A percentile compares a stretch with the other conserved stretches of the same genome.
These are phyloP conservation scores for Leccinum pellstonianum DNA, from an alignment of 768 basidiomycete species.

Conservation along the genomic window DNA sequence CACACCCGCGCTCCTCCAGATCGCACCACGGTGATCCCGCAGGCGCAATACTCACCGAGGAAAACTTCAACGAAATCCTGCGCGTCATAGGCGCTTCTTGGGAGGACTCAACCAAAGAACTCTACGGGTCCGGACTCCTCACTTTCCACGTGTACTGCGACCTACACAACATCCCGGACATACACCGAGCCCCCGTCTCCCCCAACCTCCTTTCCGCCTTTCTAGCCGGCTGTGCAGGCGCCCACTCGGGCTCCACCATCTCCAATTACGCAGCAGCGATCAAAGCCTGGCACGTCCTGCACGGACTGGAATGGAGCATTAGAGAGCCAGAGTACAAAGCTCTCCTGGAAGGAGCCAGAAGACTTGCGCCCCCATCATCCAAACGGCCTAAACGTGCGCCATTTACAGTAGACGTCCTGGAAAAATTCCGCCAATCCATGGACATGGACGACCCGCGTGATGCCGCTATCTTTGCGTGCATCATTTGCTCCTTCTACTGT, in stretches of 20 bases:
- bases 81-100: neutral
- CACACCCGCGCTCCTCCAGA: too few relatives aligned
- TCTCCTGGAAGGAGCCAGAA: neutral
- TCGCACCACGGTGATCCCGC: too few relatives aligned
- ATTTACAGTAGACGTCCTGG: neutral
- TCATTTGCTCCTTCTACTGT: too few relatives aligned
- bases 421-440: neutral
- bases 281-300: neutral
- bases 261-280: neutral
- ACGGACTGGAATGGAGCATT: neutral
- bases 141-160: neutral
- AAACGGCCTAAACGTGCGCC: neutral
- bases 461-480: neutral
- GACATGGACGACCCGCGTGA: neutral
- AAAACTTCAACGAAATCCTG: neutral
- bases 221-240: neutral
- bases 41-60: too few relatives aligned
- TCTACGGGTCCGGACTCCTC: neutral
- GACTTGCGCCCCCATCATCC: neutral
- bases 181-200: neutral
- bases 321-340: neutral
- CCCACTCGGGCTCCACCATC: neutral
- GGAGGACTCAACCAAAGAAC: neutral
- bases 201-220: neutral
- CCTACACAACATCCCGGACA: neutral